A percentile compares a stretch with the other conserved stretches of the same genome.
Evolutionary conservation across 2,329 filamentous ascomycete genomes (phyloP).

Genomic region (Moelleriella libera): DNA sequence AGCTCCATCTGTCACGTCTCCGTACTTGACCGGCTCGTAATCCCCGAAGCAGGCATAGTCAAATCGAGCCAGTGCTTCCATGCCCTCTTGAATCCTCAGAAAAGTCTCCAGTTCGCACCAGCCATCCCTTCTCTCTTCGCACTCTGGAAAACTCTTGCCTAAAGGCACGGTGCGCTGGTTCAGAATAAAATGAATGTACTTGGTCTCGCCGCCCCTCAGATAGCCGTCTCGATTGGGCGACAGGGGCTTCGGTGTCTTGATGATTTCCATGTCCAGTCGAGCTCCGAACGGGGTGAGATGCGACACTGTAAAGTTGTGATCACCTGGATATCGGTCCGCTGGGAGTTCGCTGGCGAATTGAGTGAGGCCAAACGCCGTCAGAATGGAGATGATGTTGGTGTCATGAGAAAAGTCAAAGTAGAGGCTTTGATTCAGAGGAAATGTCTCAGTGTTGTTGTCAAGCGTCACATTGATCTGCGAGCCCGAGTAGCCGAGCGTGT

Average conservation of each 20-base stretch:
- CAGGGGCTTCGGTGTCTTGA: slow-evolving; percentile 51
- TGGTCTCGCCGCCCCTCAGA: slow-evolving; percentile 37
- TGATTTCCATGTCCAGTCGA: slow-evolving; percentile 60
- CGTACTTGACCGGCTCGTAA: slow-evolving; percentile 19
- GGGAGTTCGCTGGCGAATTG: slow-evolving; percentile 53
- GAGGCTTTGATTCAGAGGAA: slow-evolving; percentile 58
- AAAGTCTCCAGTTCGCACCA: slow-evolving; percentile 66
- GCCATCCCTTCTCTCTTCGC: slow-evolving; percentile 53
- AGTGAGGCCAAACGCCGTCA: slow-evolving; percentile 58
- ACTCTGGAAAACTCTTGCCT: slow-evolving; percentile 50
- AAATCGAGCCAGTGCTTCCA: slow-evolving; percentile 43
- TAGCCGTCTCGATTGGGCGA: slow-evolving; percentile 40
- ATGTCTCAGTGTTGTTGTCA: slow-evolving; percentile 52
- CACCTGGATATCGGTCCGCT: slow-evolving; percentile 35
- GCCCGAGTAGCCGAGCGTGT: slow-evolving; percentile 42
- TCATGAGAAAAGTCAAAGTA: slow-evolving; percentile 73
- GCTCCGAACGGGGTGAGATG: slow-evolving; percentile 60
- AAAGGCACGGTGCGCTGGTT: slow-evolving; percentile 63
- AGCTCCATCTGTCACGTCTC: slow-evolving; percentile 22
- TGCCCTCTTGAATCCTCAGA: slow-evolving; percentile 43
- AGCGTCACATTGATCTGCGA: slow-evolving; percentile 57
- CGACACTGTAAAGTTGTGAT: slow-evolving; percentile 49
- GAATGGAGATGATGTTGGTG: slow-evolving; percentile 54
- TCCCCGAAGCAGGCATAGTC: slow-evolving; percentile 54
- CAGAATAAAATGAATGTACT: slow-evolving; percentile 60